Evolutionary conservation across 805 yeast genomes (phyloP).

Genomic region (Yarrowia alimentaria): DNA sequence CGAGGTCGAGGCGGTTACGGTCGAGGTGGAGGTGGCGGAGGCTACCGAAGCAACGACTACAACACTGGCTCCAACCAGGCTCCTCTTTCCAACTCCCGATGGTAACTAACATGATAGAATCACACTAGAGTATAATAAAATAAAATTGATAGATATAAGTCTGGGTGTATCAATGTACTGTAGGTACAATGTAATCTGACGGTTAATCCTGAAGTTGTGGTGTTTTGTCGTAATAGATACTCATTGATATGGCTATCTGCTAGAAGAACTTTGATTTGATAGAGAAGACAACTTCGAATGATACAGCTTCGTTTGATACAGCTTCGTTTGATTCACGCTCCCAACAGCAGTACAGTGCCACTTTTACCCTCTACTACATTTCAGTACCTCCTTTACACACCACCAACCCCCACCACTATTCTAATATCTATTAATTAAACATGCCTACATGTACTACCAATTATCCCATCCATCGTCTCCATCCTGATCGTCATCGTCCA

Average conservation of each 20-base stretch:
- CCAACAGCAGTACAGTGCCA: too few species aligned
- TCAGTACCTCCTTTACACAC: too few species aligned
- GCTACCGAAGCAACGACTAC: conserved; percentile 30
- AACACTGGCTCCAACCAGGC: conserved; percentile 44
- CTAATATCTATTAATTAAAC: neutral
- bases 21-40: conserved; percentile 34
- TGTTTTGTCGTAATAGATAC: neutral
- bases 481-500: conserved; percentile 29
- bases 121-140: too few species aligned
- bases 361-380: too few species aligned
- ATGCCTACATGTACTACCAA: neutral
- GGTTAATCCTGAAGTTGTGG: too few species aligned
- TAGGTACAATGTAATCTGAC: too few species aligned
- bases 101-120: conserved; percentile 36
- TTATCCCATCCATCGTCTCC: conserved; percentile 31
- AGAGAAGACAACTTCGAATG: too few species aligned
- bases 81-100: conserved; percentile 43
- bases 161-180: too few species aligned
- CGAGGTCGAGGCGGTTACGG: conserved; percentile 43
- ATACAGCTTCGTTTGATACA: too few species aligned
- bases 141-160: conserved; percentile 6
- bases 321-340: too few species aligned
- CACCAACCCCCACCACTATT: neutral
- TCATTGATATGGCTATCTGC: too few species aligned
- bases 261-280: too few species aligned